phyloP scores from a whole-genome alignment of 345 rosid genomes.

The Ricinus communis region DNA sequence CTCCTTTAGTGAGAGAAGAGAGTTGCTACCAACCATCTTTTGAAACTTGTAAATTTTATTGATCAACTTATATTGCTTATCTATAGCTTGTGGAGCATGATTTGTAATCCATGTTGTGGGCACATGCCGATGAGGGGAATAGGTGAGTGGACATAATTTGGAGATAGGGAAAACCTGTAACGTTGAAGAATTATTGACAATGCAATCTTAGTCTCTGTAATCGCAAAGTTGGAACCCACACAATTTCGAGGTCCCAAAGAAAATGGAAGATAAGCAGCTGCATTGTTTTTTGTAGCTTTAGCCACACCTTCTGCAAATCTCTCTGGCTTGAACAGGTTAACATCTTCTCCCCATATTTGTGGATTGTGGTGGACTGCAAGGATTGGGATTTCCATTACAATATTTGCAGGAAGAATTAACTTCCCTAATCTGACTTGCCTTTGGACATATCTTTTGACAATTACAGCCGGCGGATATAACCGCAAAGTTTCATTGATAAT shows the following conservation, averaged over 20 bases:
- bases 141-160: slow-evolving; percentile 36
- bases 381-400: neutral
- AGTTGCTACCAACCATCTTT: no score
- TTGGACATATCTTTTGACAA: neutral
- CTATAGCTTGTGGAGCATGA: slow-evolving; percentile 18
- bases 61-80: no score
- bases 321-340: slow-evolving; percentile 31
- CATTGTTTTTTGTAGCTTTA: slow-evolving; percentile 35
- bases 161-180: slow-evolving; percentile 35
- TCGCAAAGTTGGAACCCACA: slow-evolving; percentile 34
- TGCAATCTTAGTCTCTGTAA: slow-evolving; percentile 30
- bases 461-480: slow-evolving; percentile 9
- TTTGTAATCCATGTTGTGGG: slow-evolving; percentile 37
- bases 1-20: no score
- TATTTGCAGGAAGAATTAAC: neutral
- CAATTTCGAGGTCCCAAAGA: slow-evolving; percentile 37
- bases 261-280: slow-evolving; percentile 28
- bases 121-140: neutral
- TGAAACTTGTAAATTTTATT: no score
- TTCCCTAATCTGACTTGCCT: slow-evolving; percentile 5
- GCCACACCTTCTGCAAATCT: slow-evolving; percentile 30
- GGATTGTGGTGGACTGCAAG: slow-evolving; percentile 10
- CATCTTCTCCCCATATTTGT: slow-evolving; percentile 22
- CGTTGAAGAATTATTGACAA: slow-evolving; percentile 41
- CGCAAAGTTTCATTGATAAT: slow-evolving; percentile 14